These are phyloP conservation scores for Nitzschia sp. DNA, from an alignment of 108 stramenopile genomes.

Conservation along the genomic window DNA sequence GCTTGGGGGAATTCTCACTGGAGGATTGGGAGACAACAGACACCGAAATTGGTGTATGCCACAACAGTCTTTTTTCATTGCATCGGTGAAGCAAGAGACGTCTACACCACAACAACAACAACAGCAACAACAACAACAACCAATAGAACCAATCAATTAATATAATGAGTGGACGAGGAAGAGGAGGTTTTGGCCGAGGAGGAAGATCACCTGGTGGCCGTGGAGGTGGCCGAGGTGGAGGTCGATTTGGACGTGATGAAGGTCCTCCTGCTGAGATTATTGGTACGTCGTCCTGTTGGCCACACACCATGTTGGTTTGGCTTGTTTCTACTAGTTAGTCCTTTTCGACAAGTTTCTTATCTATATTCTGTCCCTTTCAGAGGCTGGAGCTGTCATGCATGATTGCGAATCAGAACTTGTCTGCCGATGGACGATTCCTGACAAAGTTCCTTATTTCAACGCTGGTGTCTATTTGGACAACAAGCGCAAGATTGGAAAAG, in stretches of 20 bases:
- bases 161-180: constrained; percentile 28
- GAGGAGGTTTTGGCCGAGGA: constrained; percentile 47
- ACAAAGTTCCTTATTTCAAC: constrained; percentile 97
- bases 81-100: too few relatives aligned
- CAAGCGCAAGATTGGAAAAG: constrained; percentile 96
- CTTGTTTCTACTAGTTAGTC: neutral
- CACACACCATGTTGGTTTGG: too few relatives aligned
- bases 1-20: too few relatives aligned
- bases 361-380: constrained; percentile 15
- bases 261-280: constrained; percentile 83
- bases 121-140: neutral
- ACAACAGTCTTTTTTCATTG: too few relatives aligned
- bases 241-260: constrained; percentile 58
- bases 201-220: constrained; percentile 44
- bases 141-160: constrained; percentile 1
- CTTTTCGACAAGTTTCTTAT: neutral
- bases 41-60: too few relatives aligned
- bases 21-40: too few relatives aligned
- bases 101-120: neutral
- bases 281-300: constrained; percentile 43
- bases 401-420: constrained; percentile 86
- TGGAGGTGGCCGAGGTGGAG: constrained; percentile 28
- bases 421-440: constrained; percentile 65
- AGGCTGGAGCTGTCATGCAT: constrained; percentile 73
- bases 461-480: constrained; percentile 98